Evolutionary conservation across 371 early-diverging fungal species (phyloP).

Genomic region (Phascolomyces articulosus): DNA sequence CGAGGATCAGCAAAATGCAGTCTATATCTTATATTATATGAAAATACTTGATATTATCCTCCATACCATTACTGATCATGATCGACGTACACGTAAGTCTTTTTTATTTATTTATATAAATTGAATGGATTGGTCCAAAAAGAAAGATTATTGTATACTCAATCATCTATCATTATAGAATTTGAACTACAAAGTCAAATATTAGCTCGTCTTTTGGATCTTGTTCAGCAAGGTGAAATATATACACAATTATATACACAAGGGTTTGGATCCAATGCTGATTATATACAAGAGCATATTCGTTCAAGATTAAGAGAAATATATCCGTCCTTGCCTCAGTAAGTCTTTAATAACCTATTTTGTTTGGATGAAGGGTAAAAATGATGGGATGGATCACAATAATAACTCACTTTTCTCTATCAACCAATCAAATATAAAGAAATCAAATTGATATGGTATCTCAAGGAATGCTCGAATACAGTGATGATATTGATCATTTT

Average conservation of each 20-base stretch:
- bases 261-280: slow-evolving; percentile 75
- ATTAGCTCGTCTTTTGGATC: slow-evolving; percentile 81
- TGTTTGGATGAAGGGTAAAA: too few species aligned
- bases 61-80: slow-evolving; percentile 88
- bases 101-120: too few species aligned
- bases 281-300: slow-evolving; percentile 79
- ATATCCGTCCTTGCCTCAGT: slow-evolving; percentile 87
- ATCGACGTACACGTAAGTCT: slow-evolving; percentile 87
- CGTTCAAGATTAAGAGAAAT: slow-evolving; percentile 72
- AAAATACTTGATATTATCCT: slow-evolving; percentile 87
- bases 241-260: slow-evolving; percentile 76
- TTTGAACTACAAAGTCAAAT: slow-evolving; percentile 89
- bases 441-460: slow-evolving; percentile 86
- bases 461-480: slow-evolving; percentile 80
- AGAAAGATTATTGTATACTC: too few species aligned
- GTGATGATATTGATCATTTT: slow-evolving; percentile 80
- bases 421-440: slow-evolving; percentile 31
- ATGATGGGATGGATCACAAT: background rate
- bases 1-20: slow-evolving; percentile 72
- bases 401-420: background rate
- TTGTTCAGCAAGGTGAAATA: slow-evolving; percentile 84
- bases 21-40: slow-evolving; percentile 86
- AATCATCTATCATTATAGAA: too few species aligned
- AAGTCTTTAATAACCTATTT: slow-evolving; percentile 21
- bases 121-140: too few species aligned